phyloP scores from a whole-genome alignment of 2,329 filamentous ascomycete genomes.

The Botryotinia globosa region DNA sequence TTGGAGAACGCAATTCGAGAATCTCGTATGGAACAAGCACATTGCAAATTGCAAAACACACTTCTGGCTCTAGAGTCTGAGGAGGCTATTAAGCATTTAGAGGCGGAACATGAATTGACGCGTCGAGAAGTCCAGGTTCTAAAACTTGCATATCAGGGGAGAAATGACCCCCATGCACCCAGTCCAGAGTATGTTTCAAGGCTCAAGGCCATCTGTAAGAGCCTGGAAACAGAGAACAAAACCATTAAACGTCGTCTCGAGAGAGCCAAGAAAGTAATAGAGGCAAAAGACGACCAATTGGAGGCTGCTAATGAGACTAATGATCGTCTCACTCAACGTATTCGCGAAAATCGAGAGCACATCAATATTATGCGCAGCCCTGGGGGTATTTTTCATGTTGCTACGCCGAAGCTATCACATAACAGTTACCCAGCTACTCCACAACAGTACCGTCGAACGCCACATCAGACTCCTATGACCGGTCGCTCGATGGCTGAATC shows the following conservation, averaged over 20 bases:
- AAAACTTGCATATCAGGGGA: constrained; percentile 64
- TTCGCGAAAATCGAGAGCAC: constrained; percentile 86
- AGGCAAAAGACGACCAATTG: constrained; percentile 73
- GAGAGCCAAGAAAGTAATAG: constrained; percentile 74
- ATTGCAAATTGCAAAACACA: constrained; percentile 87
- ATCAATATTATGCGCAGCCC: constrained; percentile 76
- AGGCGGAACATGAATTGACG: constrained; percentile 90
- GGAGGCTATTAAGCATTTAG: constrained; percentile 80
- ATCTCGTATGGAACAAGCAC: constrained; percentile 78
- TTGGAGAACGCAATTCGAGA: constrained; percentile 52
- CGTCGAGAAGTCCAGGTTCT: constrained; percentile 83
- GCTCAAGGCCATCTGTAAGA: constrained; percentile 64
- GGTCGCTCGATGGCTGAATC: constrained; percentile 36
- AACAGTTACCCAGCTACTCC: constrained; percentile 41
- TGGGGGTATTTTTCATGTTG: constrained; percentile 62
- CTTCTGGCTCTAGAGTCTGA: constrained; percentile 80
- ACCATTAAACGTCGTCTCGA: constrained; percentile 62
- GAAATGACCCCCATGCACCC: constrained; percentile 47
- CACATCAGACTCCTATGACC: constrained; percentile 51
- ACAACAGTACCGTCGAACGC: constrained; percentile 46
- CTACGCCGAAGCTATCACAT: constrained; percentile 52
- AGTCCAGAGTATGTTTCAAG: constrained; percentile 55
- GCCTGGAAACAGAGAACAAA: constrained; percentile 63
- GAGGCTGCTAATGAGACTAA: constrained; percentile 71
- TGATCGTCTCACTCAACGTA: constrained; percentile 73